Evolutionary conservation across 1,284 basidiomycete genomes (phyloP).

Genomic region (Cryptococcus hybrid): DNA sequence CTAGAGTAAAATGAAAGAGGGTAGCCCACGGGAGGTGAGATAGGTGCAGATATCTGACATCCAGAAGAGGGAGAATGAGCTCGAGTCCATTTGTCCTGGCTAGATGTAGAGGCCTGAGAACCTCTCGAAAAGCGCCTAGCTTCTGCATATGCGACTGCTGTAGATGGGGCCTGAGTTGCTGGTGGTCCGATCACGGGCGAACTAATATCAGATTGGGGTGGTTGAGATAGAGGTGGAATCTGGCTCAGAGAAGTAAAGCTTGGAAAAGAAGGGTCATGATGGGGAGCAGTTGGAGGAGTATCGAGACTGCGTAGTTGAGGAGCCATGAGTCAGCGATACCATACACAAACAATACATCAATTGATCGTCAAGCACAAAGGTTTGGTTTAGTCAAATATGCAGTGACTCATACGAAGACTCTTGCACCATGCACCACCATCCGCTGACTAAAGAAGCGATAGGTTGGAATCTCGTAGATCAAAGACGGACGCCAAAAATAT

Average conservation of each 20-base stretch:
- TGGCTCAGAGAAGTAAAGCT: constrained; percentile 9
- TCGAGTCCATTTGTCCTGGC: background rate
- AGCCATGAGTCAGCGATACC: background rate
- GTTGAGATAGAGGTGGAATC: constrained; percentile 7
- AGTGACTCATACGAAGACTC: no score
- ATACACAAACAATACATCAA: background rate
- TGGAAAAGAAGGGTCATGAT: constrained; percentile 7
- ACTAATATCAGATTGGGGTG: background rate
- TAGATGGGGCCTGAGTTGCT: no score
- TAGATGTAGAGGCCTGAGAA: background rate
- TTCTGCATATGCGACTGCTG: no score
- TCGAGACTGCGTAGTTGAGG: constrained; percentile 12
- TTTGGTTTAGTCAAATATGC: no score
- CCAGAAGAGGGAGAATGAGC: constrained; percentile 28
- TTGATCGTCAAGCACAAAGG: no score
- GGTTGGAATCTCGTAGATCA: no score
- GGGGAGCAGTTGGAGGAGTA: constrained; percentile 16
- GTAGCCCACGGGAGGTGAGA: constrained; percentile 32
- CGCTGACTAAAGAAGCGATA: no score
- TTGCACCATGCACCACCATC: no score
- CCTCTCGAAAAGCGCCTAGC: no score
- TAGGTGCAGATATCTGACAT: constrained; percentile 40
- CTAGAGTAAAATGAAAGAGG: constrained; percentile 15
- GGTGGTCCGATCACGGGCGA: no score
- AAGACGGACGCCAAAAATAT: no score